Percentiles rank a stretch among this genome's conserved stretches.
phyloP scores from a whole-genome alignment of 306 rosid genomes.

The Dryas drummondii region DNA sequence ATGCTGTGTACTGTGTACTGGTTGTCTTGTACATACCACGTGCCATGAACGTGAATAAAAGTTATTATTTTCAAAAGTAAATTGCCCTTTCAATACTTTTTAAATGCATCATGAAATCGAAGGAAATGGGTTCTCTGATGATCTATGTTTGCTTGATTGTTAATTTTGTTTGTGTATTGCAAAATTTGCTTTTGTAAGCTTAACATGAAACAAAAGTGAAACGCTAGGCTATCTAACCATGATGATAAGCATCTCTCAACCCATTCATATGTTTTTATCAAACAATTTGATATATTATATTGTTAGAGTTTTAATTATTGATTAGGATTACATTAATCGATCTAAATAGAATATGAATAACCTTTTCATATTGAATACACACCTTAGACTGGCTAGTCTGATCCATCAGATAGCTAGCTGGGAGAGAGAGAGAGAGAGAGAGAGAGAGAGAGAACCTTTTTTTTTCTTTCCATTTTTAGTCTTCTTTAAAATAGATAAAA shows the following conservation, averaged over 20 bases:
- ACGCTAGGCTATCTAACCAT: background rate
- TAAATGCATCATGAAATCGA: too few species aligned
- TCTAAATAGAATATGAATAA: too few species aligned
- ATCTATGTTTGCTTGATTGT: too few species aligned
- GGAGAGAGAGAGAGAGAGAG: background rate
- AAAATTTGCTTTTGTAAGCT: background rate
- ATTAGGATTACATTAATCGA: too few species aligned
- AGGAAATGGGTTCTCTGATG: too few species aligned
- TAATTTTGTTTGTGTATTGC: too few species aligned
- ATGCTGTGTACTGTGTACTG: background rate
- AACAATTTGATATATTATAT: too few species aligned
- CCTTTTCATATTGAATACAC: too few species aligned
- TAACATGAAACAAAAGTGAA: background rate
- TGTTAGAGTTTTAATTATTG: too few species aligned
- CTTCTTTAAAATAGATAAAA: background rate
- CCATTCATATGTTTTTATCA: too few species aligned
- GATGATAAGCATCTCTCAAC: background rate
- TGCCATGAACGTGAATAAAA: constrained; percentile 21
- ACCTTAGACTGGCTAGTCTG: too few species aligned
- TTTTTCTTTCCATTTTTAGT: background rate
- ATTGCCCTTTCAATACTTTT: background rate
- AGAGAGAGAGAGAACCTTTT: background rate
- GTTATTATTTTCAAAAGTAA: background rate
- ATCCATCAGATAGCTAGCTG: too few species aligned
- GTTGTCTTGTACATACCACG: constrained; percentile 10